A percentile compares a stretch with the other conserved stretches of the same genome.
Evolutionary conservation across 345 rosid genomes (phyloP).

Genomic region (sweet orange (Citrus sinensis)): DVS_A1.0 CM039162.1:4731501-4732000

Average conservation of each 20-base stretch:
- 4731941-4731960: background rate
- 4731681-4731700: background rate
- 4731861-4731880: background rate
- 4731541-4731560: background rate
- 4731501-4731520: background rate
- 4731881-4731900: background rate
- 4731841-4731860: background rate
- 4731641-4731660: background rate
- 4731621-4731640: background rate
- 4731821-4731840: background rate
- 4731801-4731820: background rate
- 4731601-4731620: background rate
- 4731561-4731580: background rate
- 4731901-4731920: background rate
- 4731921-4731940: background rate
- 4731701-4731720: too few species aligned
- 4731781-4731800: background rate
- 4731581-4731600: background rate
- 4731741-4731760: background rate
- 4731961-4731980: background rate
- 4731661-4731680: background rate
- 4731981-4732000: too few species aligned
- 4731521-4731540: background rate
- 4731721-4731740: background rate
- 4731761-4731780: background rate